Percentiles rank a stretch among this genome's conserved stretches.
Conservation (phyloP, 192 early-diverging fungal species). For the Gamsiella multidivaricata region DNA sequence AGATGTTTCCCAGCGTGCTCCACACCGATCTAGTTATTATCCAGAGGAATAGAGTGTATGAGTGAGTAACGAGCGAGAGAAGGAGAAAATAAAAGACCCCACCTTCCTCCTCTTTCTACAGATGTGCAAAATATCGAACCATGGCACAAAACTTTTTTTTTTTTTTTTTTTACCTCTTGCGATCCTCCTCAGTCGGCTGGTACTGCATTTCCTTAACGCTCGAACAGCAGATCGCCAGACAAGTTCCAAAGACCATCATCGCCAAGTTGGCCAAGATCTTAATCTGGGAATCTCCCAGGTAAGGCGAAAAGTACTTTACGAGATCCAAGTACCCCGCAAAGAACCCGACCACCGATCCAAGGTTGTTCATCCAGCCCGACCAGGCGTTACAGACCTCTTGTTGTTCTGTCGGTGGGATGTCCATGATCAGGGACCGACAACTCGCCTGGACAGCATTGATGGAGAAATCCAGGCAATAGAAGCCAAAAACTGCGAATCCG, state of each 20-base stretch:
- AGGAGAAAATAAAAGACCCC: slow-evolving; percentile 13
- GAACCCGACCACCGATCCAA: slow-evolving; percentile 88
- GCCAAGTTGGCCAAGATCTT: slow-evolving; percentile 84
- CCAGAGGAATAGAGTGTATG: background rate
- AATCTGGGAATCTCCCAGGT: slow-evolving; percentile 79
- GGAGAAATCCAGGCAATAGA: slow-evolving; percentile 94
- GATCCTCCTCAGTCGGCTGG: slow-evolving; percentile 29
- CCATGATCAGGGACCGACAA: slow-evolving; percentile 87
- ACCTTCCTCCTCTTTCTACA: too few relatives aligned
- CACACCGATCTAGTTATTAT: slow-evolving; percentile 53
- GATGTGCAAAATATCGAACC: too few relatives aligned
- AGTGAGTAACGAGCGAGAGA: background rate
- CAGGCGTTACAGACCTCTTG: slow-evolving; percentile 87
- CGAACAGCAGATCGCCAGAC: slow-evolving; percentile 76
- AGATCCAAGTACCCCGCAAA: slow-evolving; percentile 89
- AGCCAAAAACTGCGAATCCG: slow-evolving; percentile 78
- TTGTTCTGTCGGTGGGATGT: slow-evolving; percentile 79
- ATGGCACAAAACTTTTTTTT: slow-evolving; percentile 7
- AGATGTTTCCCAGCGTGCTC: slow-evolving; percentile 60
- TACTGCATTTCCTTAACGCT: slow-evolving; percentile 63
- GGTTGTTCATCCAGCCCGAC: slow-evolving; percentile 86
- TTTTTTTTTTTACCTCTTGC: slow-evolving; percentile 33
- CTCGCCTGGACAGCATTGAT: slow-evolving; percentile 90
- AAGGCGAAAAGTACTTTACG: slow-evolving; percentile 64
- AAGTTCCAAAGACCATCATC: slow-evolving; percentile 65